Evolutionary conservation across 257 asterid genomes (phyloP), one percentile per base, ranked within the genome.

Genomic region (Henckelia pumila): DNA sequence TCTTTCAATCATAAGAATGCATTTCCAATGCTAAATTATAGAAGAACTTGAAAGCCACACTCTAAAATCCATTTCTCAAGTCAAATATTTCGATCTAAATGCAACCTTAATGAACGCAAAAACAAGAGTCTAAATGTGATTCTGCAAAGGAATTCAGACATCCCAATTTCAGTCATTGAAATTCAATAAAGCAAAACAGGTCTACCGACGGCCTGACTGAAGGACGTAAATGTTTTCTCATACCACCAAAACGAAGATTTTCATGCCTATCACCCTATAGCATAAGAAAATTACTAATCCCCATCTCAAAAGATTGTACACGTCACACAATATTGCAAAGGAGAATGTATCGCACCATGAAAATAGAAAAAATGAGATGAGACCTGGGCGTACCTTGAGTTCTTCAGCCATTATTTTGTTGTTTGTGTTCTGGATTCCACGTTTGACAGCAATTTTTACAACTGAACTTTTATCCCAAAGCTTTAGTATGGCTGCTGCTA

Each of bases 401-500:
- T 93, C 99, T 63, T 93, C 99, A 21, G 99, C 81, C 99, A 93
- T 93, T 67, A 93, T 78, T 82, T 93, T 80, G 80, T 93, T 93
- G 81, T 93, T 93, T 40, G 99, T 93, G 80, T 93, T 93, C 85
- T 90, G 99, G 73, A 90, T 88, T 76, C 99, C 99, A 79, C 97
- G 99, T 77, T 93, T 93, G 72, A 93, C 99, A 66, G 99, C 99
- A 80, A 93, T 88, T 86, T 93, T 93, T 53, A 88, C 99, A 59
- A 93, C 83, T 76, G 90, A 75, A 79, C 97, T 93, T 75, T 85
- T 90, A 79, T 90, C 97, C 99, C 97, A 93, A 66, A 93, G 97
- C 86, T 88, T 86, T 80, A 93, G 59, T 76, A 90, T 88, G 49
- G 97, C 80, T 73, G 77, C 72, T 67, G 99, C 99, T 80, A 93